Base-by-base conservation (phyloP, 108 stramenopile genomes). In the Nannochloropsis gaditana region DNA sequence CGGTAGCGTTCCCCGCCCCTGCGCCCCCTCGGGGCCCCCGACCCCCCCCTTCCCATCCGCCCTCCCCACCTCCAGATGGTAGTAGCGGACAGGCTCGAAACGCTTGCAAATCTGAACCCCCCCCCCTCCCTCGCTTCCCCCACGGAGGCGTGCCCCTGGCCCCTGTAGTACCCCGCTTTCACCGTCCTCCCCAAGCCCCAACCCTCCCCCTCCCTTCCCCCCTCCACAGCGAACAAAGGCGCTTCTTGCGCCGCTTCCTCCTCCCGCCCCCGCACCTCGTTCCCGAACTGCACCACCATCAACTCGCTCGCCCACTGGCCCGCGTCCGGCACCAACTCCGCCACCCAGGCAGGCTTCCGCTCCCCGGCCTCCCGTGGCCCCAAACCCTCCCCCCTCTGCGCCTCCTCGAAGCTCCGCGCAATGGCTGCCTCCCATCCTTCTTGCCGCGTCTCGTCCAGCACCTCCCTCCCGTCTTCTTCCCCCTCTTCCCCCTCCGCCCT, bases 281-380 rank as follows among this genome's bases (percentile, higher is more conserved):
- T 73, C 3, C 59, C 59, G n/a, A 73, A 73, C 15, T 73, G 59
- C 15, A 73, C 59, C 59, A 73, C 59, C 59, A 73, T n/a, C 59
- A 73, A n/a, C 59, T 73, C 59, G n/a, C n/a, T 73, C 59, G 59
- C 59, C 59, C 59, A 73, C 59, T 73, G 59, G 19, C n/a, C 59
- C 2, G n/a, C 19, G 2, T 73, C 59, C 15, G 59, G 59, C 2
- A 73, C 59, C n/a, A 73, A n/a, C 59, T 73, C 59, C 59, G 59
- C 59, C 5, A 73, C 59, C 59, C 59, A 73, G 19, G n/a, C 19
- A 4, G 59, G 59, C 15, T n/a, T n/a, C 59, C 8, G 15, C n/a
- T 2, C 59, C 8, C 59, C 59, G 2, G 15, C 6, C 59, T 73
- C 59, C 59, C 59, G 59, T 3, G 59, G 59, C 2, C 19, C 59